These are phyloP conservation scores for Emmonsiellopsis sp. DNA, from an alignment of 2,329 filamentous ascomycete species.

Conservation along the genomic window DNA sequence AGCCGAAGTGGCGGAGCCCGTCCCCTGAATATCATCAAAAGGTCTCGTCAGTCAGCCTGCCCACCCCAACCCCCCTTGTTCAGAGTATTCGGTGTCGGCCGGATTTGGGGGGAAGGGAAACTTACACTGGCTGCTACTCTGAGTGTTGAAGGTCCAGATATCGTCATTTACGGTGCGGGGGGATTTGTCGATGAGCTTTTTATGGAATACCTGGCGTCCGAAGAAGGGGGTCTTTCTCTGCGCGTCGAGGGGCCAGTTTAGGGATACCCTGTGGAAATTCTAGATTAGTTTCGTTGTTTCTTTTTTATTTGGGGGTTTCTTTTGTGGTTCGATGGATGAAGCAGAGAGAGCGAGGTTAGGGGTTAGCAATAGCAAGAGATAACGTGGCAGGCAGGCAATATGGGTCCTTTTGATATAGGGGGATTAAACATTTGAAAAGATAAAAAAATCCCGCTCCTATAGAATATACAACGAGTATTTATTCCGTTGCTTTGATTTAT, in stretches of 20 bases:
- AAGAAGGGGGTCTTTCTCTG: conserved; percentile 48
- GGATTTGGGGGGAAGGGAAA: not conserved
- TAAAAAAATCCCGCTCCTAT: no score
- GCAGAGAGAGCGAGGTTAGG: no score
- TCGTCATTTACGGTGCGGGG: conserved; percentile 52
- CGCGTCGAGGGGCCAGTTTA: conserved; percentile 53
- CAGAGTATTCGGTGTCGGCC: no score
- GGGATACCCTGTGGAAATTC: conserved; percentile 38
- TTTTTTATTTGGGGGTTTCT: not conserved
- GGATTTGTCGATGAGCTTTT: conserved; percentile 44
- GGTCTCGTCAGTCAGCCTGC: not conserved
- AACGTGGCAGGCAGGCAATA: no score
- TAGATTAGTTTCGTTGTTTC: not conserved
- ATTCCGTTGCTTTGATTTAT: no score
- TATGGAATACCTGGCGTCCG: conserved; percentile 46
- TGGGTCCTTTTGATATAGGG: no score
- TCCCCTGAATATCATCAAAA: conserved; percentile 31
- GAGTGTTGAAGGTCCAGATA: conserved; percentile 50
- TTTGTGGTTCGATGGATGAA: not conserved
- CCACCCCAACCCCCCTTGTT: no score
- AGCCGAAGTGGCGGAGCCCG: conserved; percentile 42
- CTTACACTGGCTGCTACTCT: conserved; percentile 46
- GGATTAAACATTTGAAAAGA: no score
- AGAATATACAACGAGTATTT: no score
- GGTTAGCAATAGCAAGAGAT: no score